Percentiles rank a stretch among this genome's conserved stretches.
These are phyloP conservation scores for Yarrowia phangngaensis DNA, from an alignment of 805 yeast species.

Conservation along the genomic window DNA sequence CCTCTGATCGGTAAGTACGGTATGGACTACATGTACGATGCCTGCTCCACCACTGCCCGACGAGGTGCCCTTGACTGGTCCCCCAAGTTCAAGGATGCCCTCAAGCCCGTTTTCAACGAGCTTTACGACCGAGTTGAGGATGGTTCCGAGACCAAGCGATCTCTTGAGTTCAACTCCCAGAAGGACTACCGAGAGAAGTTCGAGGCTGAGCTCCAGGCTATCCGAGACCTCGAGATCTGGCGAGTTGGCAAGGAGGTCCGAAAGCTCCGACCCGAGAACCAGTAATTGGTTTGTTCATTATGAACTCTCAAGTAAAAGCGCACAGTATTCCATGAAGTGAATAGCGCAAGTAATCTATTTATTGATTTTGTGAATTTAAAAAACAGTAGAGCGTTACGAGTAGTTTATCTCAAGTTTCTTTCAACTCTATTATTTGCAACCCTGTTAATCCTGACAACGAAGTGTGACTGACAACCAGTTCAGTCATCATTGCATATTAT, in stretches of 20 bases:
- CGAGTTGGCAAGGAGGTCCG: slow-evolving; percentile 99
- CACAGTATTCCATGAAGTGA: slow-evolving; percentile 25
- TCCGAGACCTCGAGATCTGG: slow-evolving; percentile 99
- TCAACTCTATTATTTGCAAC: no score
- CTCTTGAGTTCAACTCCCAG: slow-evolving; percentile 97
- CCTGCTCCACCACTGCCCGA: slow-evolving; percentile 99
- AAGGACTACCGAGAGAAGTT: slow-evolving; percentile 95
- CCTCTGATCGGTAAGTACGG: slow-evolving; percentile 99
- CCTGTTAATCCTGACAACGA: no score
- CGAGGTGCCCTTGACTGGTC: slow-evolving; percentile 99
- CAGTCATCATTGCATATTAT: no score
- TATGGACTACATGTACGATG: slow-evolving; percentile 99
- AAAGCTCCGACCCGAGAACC: slow-evolving; percentile 99
- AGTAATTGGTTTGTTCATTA: slow-evolving; percentile 43
- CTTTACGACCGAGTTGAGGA: slow-evolving; percentile 91
- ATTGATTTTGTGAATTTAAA: slow-evolving; percentile 26
- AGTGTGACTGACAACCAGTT: no score
- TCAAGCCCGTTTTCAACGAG: slow-evolving; percentile 97
- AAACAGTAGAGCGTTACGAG: no score
- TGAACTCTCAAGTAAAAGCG: background rate
- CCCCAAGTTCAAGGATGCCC: slow-evolving; percentile 97
- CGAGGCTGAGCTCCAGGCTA: slow-evolving; percentile 86
- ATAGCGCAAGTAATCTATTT: slow-evolving; percentile 25
- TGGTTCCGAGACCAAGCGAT: slow-evolving; percentile 97
- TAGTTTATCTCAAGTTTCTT: no score